Conservation (phyloP, 331 rosid genomes). For the Cucumis variabilis region DNA sequence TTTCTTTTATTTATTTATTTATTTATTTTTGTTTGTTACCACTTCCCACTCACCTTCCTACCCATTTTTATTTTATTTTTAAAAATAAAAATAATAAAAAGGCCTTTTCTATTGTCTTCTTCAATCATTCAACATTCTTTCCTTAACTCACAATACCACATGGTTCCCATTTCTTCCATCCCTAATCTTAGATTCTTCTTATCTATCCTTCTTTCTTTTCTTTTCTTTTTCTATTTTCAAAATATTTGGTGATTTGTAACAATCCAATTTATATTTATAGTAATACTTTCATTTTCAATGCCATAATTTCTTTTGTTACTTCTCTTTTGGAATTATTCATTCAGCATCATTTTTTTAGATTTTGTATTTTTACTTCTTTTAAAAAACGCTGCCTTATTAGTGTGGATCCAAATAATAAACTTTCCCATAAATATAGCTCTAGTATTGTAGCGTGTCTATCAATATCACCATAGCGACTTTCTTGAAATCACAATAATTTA, state of each 20-base stretch:
- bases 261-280: neutral
- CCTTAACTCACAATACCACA: constrained; percentile 1
- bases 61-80: neutral
- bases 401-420: too few species aligned
- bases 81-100: neutral
- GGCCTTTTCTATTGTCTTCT: neutral
- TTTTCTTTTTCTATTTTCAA: too few species aligned
- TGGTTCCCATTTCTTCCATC: neutral
- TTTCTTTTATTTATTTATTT: too few species aligned
- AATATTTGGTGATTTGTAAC: neutral
- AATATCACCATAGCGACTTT: too few species aligned
- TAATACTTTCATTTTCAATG: neutral
- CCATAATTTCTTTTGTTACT: neutral
- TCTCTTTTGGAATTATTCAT: neutral
- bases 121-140: constrained; percentile 17
- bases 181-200: constrained; percentile 6
- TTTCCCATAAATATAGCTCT: too few species aligned
- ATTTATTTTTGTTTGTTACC: constrained; percentile 17
- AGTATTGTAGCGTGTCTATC: too few species aligned
- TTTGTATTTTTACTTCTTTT: neutral
- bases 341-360: neutral
- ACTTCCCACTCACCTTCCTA: constrained; percentile 25
- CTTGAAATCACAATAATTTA: too few species aligned
- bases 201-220: neutral
- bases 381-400: too few species aligned